Base-by-base conservation (phyloP, 2,329 filamentous ascomycete species). In the Venturia pyrina region DNA sequence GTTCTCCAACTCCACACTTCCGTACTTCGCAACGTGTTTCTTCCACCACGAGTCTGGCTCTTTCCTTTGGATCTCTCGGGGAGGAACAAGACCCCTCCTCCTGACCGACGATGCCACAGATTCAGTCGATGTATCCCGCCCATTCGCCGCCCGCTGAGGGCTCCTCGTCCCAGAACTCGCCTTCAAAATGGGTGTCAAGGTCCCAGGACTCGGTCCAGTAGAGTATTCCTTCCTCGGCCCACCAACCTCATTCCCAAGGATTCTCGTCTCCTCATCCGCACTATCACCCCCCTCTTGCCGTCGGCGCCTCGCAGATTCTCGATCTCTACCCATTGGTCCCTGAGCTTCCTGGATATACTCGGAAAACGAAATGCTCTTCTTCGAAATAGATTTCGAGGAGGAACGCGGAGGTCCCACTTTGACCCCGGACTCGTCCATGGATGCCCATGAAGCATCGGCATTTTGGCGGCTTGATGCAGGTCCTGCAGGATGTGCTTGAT, bases 1-100 rank as follows among this genome's bases (percentile, higher is more conserved):
- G 73, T 95, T 95, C 75, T 95, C 90, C 67, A 95, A 77, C 78
- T 93, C 90, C 63, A 95, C 82, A 67, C 80, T 83, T 21, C 85
- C 85, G 69, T 85, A 88, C 70, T 84, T 85, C 53, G 87, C 84
- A 48, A 81, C 75, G 48, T 84, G 74, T 41, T 73, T 72, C 70
- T 78, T 78, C 81, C 83, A 86, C 83, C 87, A 86, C 53, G 67
- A 34, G 73, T 72, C 1, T 68, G 67, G 41, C 74, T 72, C 1
- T 69, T 67, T 13, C 67, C 64, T 64, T 72, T 70, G 48, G 11
- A 63, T 53, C 41, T 37, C 21, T 37, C 65, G 61, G 24, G 67
- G 24, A 21, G n/a, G 17, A 15, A 46, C 24, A 17, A 40, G n/a
- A n/a, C 28, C 24, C 50, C 32, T 34, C 13, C 41, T 37, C 19